Evolutionary conservation across 495 filamentous ascomycete species (phyloP).

Genomic region (Aeminium ludgeri): DNA sequence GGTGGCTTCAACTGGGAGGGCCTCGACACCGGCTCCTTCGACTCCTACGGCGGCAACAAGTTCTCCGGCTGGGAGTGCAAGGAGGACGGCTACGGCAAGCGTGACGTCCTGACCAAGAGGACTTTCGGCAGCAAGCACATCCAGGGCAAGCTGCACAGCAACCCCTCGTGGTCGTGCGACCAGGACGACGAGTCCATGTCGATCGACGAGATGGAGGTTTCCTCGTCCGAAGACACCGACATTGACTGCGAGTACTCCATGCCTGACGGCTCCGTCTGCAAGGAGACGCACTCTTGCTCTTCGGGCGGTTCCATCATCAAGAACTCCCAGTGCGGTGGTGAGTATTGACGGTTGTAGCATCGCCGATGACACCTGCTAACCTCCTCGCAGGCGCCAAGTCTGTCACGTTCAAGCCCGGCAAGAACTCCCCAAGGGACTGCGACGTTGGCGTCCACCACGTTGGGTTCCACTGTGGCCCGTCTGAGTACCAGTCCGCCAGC

Average conservation of each 20-base stretch:
- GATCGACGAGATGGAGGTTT: constrained; percentile 52
- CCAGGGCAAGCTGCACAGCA: constrained; percentile 13
- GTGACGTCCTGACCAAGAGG: constrained; percentile 24
- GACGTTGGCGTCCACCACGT: constrained; percentile 59
- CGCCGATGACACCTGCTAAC: no score
- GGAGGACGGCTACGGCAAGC: constrained; percentile 34
- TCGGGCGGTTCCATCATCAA: constrained; percentile 46
- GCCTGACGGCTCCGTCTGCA: constrained; percentile 63
- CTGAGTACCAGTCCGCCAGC: no score
- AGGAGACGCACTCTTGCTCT: constrained; percentile 48
- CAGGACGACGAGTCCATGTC: constrained; percentile 47
- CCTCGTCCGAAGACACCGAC: constrained; percentile 54
- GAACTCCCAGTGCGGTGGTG: constrained; percentile 85
- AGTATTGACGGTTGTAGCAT: no score
- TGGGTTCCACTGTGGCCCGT: constrained; percentile 59
- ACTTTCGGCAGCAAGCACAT: constrained; percentile 47
- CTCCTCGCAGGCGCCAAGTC: no score
- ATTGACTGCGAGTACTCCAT: constrained; percentile 72
- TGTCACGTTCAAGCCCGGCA: constrained; percentile 50
- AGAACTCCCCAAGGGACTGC: constrained; percentile 32
- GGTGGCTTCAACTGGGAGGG: constrained; percentile 55
- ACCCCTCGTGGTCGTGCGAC: constrained; percentile 41
- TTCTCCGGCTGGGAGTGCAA: constrained; percentile 57
- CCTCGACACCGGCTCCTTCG: constrained; percentile 45
- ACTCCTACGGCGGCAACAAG: constrained; percentile 48